Base-by-base conservation (phyloP, 192 early-diverging fungal species). In the Phycomyces blakesleeanus region DNA sequence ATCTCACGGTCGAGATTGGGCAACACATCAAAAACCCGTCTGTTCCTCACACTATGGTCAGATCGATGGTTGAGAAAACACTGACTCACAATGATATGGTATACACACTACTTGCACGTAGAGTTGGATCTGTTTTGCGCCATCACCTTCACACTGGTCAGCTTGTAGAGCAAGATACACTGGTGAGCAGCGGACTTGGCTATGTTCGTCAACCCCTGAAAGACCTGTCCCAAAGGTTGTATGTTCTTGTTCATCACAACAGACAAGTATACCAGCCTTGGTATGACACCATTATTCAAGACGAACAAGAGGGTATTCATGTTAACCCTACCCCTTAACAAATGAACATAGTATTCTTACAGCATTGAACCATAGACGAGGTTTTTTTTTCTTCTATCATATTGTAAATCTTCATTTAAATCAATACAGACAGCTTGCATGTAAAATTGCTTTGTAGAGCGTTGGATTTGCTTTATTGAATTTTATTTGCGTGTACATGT, bases 41-140 rank as follows among this genome's bases (percentile, higher is more conserved):
- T 16, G 29, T 34, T 2, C 22, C 50, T 38, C 63, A 69, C 21
- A 12, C 54, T 0, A 38, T 72, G 24, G 53, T 76, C 22, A 68
- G 68, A 25, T 69, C 69, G n/a, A 79, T 79, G 78, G 78, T 79
- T 21, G 69, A 63, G 12, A 79, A 79, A 49, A 76, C 75, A 2
- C 47, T 79, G 2, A 71, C 74, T 0, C 68, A 76, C 14, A 55
- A 57, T 1, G 78, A 79, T 29, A 68, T 72, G 15, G 61, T 79
- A 2, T 79, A 73, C 51, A 55, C 60, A 0, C 54, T 79, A 9
- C 54, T 79, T 4, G 68, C 75, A 5, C 74, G 72, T 15, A 39
- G 78, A 15, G 61, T 76, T 5, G 64, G 63, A 16, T 55, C 67
- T 2, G 63, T 71, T 0, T 22, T 79, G 18, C 64, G 62, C n/a